These are phyloP conservation scores for Starmera quercuum DNA, from an alignment of 805 yeast species.

Conservation along the genomic window DNA sequence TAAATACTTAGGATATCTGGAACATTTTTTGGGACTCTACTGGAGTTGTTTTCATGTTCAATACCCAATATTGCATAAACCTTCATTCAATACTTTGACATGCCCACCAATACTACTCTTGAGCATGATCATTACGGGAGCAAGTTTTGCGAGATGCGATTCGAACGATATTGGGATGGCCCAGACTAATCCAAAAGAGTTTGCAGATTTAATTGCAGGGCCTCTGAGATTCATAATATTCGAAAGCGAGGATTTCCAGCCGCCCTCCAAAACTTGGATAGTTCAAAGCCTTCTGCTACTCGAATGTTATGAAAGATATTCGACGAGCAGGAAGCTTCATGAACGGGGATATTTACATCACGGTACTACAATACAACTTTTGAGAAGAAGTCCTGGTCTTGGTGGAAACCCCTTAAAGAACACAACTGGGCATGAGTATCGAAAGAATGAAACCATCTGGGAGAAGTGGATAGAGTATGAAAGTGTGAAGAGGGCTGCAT, in stretches of 20 bases:
- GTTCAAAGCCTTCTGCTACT: conserved; percentile 65
- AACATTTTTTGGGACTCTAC: conserved; percentile 17
- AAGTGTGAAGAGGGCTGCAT: conserved; percentile 67
- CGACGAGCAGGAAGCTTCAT: conserved; percentile 59
- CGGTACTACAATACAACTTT: conserved; percentile 74
- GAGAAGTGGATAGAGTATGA: conserved; percentile 75
- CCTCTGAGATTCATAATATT: conserved; percentile 66
- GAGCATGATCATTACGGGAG: conserved; percentile 37
- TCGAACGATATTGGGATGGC: conserved; percentile 9
- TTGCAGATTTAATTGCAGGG: conserved; percentile 28
- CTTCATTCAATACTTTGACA: conserved; percentile 44
- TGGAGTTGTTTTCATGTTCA: conserved; percentile 31
- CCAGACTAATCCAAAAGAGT: conserved; percentile 10
- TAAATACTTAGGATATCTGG: conserved; percentile 13
- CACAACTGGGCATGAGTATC: conserved; percentile 20
- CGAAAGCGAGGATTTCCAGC: conserved; percentile 60
- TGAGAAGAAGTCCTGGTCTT: conserved; percentile 67
- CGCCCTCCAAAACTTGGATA: conserved; percentile 73
- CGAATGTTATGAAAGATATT: conserved; percentile 76
- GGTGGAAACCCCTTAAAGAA: conserved; percentile 55
- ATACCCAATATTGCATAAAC: conserved; percentile 39
- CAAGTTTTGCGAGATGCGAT: conserved; percentile 15
- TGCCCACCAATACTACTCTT: conserved; percentile 46
- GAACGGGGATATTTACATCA: conserved; percentile 84
- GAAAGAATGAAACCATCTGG: conserved; percentile 34